Evolutionary conservation across 345 rosid genomes (phyloP).

Genomic region (Kernera saxatilis): DNA sequence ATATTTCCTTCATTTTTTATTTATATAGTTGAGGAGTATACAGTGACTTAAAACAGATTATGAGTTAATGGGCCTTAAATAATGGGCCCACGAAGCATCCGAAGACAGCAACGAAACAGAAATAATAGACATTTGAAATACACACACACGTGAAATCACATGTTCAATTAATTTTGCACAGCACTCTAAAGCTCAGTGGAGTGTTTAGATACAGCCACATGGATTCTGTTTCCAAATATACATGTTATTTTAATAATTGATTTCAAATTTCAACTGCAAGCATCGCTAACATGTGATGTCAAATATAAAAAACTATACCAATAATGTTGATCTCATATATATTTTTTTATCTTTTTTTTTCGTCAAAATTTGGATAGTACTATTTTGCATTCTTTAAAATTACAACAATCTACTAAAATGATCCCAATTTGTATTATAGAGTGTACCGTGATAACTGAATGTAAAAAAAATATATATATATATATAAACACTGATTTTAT

Average conservation of each 20-base stretch:
- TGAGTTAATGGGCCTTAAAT: constrained; percentile 15
- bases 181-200: constrained; percentile 20
- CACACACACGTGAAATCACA: constrained; percentile 34
- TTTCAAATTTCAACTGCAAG: constrained; percentile 17
- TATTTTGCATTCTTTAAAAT: neutral
- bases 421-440: neutral
- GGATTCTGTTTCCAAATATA: constrained; percentile 17
- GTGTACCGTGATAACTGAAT: neutral
- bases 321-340: constrained; percentile 6
- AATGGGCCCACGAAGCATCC: constrained; percentile 21
- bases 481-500: neutral
- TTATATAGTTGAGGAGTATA: neutral
- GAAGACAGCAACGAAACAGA: constrained; percentile 25
- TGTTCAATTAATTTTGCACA: constrained; percentile 16
- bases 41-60: neutral
- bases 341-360: neutral
- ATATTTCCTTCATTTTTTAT: neutral
- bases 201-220: constrained; percentile 30
- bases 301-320: neutral
- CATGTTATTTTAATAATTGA: neutral
- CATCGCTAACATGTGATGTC: constrained; percentile 22
- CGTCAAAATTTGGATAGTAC: neutral
- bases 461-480: neutral
- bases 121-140: neutral
- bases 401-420: neutral